phyloP scores from a whole-genome alignment of 2,329 filamentous ascomycete species.

The Pyrenochaeta sp. region DNA sequence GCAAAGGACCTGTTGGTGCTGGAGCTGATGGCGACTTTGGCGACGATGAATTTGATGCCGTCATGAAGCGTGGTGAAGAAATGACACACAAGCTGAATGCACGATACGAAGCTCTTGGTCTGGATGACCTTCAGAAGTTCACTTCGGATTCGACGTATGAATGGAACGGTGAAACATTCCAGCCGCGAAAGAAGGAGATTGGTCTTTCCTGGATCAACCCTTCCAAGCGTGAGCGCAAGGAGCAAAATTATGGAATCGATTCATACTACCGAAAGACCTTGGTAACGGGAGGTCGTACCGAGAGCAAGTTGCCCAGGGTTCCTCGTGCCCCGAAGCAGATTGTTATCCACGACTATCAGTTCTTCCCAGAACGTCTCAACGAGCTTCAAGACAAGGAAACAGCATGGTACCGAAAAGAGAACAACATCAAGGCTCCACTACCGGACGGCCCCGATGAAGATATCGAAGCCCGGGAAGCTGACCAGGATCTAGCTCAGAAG shows the following conservation, averaged over 20 bases:
- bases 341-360: constrained; percentile 93
- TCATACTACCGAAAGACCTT: constrained; percentile 96
- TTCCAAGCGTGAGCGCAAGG: constrained; percentile 96
- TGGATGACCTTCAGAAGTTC: constrained; percentile 97
- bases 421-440: constrained; percentile 92
- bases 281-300: constrained; percentile 77
- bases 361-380: constrained; percentile 83
- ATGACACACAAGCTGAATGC: constrained; percentile 89
- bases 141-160: constrained; percentile 97
- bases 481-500: constrained; percentile 85
- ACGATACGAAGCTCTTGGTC: constrained; percentile 94
- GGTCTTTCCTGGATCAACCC: constrained; percentile 98
- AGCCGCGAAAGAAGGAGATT: constrained; percentile 82
- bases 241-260: constrained; percentile 97
- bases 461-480: constrained; percentile 82
- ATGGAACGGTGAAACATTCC: constrained; percentile 98
- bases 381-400: constrained; percentile 97
- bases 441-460: constrained; percentile 88
- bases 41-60: constrained; percentile 89
- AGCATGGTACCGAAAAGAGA: constrained; percentile 93
- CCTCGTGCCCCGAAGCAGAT: constrained; percentile 96
- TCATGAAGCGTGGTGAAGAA: constrained; percentile 84
- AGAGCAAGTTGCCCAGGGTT: constrained; percentile 90
- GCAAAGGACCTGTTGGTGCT: constrained; percentile 69
- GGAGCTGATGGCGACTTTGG: constrained; percentile 69